Evolutionary conservation across 768 basidiomycete genomes (phyloP).

Genomic region (Tricholomella constricta): DNA sequence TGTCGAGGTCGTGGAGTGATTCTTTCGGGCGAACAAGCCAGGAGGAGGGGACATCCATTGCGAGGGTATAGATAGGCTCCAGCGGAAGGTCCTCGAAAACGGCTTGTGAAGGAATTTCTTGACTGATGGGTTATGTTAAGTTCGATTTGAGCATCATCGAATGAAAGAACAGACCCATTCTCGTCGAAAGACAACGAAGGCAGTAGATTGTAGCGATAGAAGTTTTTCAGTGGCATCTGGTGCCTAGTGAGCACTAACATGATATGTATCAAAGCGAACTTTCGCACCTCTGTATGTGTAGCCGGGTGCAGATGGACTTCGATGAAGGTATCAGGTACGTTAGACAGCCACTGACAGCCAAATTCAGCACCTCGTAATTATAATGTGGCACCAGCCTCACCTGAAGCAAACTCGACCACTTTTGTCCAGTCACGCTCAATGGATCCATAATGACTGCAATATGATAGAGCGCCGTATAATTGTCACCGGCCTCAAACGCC

Average conservation of each 20-base stretch:
- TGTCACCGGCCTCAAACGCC: constrained; percentile 69
- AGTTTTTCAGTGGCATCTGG: constrained; percentile 88
- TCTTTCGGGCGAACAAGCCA: constrained; percentile 94
- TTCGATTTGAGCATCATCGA: not conserved
- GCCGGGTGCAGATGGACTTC: constrained; percentile 82
- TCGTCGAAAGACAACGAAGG: constrained; percentile 63
- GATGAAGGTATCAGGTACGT: constrained; percentile 64
- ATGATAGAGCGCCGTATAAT: constrained; percentile 64
- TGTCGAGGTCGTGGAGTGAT: constrained; percentile 92
- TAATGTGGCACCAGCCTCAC: constrained; percentile 38
- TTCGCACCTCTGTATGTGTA: constrained; percentile 62
- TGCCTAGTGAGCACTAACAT: not conserved
- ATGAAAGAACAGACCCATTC: constrained; percentile 55
- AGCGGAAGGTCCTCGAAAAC: constrained; percentile 74
- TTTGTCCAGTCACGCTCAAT: constrained; percentile 80
- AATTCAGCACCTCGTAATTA: not conserved
- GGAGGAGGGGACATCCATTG: constrained; percentile 85
- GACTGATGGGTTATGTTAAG: constrained; percentile 33
- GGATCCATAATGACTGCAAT: constrained; percentile 82
- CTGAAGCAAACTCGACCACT: constrained; percentile 79
- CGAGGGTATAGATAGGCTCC: constrained; percentile 92
- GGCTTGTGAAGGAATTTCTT: constrained; percentile 58
- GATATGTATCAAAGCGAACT: not conserved
- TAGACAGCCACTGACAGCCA: constrained; percentile 56
- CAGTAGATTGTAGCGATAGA: constrained; percentile 80